Evolutionary conservation across 768 basidiomycete genomes (phyloP).

Genomic region (Pleurotus giganteus): DNA sequence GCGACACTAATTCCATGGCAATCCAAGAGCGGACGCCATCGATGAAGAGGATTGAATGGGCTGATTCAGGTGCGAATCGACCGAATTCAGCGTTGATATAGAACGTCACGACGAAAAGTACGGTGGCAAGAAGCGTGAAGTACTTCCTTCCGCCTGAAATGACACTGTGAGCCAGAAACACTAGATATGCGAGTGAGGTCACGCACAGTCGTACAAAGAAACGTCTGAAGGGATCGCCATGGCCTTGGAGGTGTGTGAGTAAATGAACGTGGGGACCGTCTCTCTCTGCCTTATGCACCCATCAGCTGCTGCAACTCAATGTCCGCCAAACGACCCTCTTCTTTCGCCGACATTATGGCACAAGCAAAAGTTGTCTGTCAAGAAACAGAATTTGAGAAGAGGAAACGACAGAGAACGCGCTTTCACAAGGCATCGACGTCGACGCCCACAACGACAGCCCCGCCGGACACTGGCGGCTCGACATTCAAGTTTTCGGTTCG

Average conservation of each 20-base stretch:
- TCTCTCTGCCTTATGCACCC: neutral
- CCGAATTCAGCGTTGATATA: constrained; percentile 79
- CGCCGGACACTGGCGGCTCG: neutral
- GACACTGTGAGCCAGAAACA: neutral
- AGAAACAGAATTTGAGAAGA: constrained; percentile 7
- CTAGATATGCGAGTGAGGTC: neutral
- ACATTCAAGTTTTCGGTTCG: constrained; percentile 3
- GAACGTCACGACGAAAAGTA: constrained; percentile 37
- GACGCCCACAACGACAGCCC: neutral
- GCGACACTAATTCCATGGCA: constrained; percentile 70
- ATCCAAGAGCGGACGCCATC: constrained; percentile 60
- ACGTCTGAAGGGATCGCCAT: neutral
- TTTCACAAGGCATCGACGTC: neutral
- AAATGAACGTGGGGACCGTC: neutral
- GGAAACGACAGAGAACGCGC: constrained; percentile 3
- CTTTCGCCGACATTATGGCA: constrained; percentile 2
- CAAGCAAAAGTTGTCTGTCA: constrained; percentile 6
- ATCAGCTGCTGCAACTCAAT: neutral
- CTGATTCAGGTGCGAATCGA: constrained; percentile 54
- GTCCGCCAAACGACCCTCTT: constrained; percentile 1
- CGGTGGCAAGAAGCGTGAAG: constrained; percentile 39
- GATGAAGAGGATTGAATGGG: neutral
- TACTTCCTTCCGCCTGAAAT: constrained; percentile 31
- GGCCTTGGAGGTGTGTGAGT: neutral
- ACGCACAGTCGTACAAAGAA: neutral